Percentiles rank a stretch among this genome's conserved stretches.
Conservation (phyloP, 2,329 filamentous ascomycete genomes). For the Exophiala mesophila region DNA sequence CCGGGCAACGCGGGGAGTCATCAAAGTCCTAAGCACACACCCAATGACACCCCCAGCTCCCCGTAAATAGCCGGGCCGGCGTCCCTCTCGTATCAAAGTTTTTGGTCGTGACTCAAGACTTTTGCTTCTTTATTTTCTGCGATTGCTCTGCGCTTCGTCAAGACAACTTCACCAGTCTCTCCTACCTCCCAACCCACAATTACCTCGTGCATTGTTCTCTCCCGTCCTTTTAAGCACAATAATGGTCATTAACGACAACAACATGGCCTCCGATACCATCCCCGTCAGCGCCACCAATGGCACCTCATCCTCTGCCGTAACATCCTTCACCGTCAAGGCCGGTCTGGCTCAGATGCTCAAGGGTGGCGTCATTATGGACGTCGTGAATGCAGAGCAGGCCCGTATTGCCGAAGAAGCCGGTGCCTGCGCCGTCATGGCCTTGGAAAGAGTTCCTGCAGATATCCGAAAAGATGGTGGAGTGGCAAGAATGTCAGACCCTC, state of each 20-base stretch:
- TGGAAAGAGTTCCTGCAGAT: constrained; percentile 94
- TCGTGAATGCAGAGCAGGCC: constrained; percentile 85
- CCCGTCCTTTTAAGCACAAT: too few species aligned
- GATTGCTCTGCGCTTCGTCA: not conserved
- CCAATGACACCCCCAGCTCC: too few species aligned
- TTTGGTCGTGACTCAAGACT: not conserved
- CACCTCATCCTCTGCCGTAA: constrained; percentile 30
- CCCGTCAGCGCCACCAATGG: constrained; percentile 7
- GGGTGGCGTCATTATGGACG: constrained; percentile 99
- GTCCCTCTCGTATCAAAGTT: not conserved
- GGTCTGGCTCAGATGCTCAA: constrained; percentile 97
- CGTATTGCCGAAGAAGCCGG: constrained; percentile 97
- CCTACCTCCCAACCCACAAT: too few species aligned
- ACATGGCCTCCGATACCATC: constrained; percentile 18
- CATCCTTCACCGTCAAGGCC: constrained; percentile 82
- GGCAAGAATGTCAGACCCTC: constrained; percentile 91
- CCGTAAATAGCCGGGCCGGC: not conserved
- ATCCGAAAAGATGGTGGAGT: constrained; percentile 91
- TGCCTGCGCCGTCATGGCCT: constrained; percentile 94
- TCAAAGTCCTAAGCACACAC: too few species aligned
- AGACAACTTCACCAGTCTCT: too few species aligned
- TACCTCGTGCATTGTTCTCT: too few species aligned
- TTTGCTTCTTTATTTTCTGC: not conserved
- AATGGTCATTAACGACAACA: constrained; percentile 26
- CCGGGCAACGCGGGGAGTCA: too few species aligned